Evolutionary conservation across 768 basidiomycete genomes (phyloP), one percentile per base, ranked within the genome.

Genomic region (Porpolomopsis calyptriformis): DNA sequence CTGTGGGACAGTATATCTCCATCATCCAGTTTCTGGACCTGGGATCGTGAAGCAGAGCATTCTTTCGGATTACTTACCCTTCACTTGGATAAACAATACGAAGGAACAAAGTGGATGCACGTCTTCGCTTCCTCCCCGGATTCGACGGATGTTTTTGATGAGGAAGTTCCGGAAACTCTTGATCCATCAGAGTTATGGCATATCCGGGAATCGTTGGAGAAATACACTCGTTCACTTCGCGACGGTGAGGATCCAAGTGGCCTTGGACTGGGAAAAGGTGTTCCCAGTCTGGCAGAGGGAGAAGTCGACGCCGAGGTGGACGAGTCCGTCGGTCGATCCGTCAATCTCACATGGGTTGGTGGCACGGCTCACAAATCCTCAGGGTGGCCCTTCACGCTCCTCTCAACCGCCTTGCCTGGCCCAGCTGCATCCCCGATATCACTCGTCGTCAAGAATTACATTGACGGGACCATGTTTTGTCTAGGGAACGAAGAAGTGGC

Each of bases 241-340:
- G 70, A 67, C 25, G 77, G 80, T 0, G 69, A 75, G n/a, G 80
- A 82, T 51, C 65, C 67, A 1, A 76, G 72, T 39, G 80, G 77
- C 1, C 63, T 80, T 4, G 85, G 80, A 4, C 67, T 83, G 7
- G 82, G 85, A 26, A 63, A 65, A 27, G 78, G 81, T 37, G 64
- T 92, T 41, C 85, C 92, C 2, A 85, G 85, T 49, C 74, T 99
- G 19, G 77, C 81, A 37, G 76, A 83, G 53, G 92, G 90, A 43
- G 94, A 97, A 64, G 73, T 87, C 61, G 94, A 98, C 60, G 85
- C 90, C 40, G 91, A 94, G 46, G 81, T 89, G 4, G 91, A 91
- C 56, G 67, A 76, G 4, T 70, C 76, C 3, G 74, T 87, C 4
- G 94, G 93, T 1, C 68, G 79, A 51, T 64, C 64, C 40, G 74